phyloP scores from a whole-genome alignment of 495 filamentous ascomycete species.

The Aspergillus sparsus region DNA sequence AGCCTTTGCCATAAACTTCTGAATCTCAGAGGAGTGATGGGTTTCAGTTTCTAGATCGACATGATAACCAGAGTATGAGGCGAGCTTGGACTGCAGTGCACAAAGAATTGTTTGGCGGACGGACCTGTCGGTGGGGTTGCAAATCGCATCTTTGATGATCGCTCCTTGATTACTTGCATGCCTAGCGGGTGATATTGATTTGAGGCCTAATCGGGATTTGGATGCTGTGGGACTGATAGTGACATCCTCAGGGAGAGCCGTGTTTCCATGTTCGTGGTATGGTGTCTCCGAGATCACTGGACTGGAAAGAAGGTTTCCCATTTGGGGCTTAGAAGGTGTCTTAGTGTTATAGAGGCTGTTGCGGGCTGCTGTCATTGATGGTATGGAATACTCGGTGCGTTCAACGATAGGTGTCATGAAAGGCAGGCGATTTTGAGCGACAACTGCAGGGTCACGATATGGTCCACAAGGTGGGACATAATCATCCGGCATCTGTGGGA shows the following conservation, averaged over 20 bases:
- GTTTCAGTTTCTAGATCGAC: slow-evolving; percentile 60
- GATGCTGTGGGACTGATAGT: slow-evolving; percentile 50
- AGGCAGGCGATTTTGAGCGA: slow-evolving; percentile 82
- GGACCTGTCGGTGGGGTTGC: slow-evolving; percentile 80
- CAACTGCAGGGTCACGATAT: slow-evolving; percentile 72
- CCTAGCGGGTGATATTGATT: slow-evolving; percentile 25
- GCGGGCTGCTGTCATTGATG: slow-evolving; percentile 57
- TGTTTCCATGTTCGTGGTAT: slow-evolving; percentile 31
- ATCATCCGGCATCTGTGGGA: slow-evolving; percentile 79
- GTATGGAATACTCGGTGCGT: slow-evolving; percentile 83
- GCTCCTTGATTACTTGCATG: slow-evolving; percentile 45
- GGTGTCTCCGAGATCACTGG: slow-evolving; percentile 34
- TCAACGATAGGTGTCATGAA: slow-evolving; percentile 99
- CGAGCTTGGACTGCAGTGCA: slow-evolving; percentile 67
- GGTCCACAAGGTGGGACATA: slow-evolving; percentile 73
- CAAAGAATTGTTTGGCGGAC: slow-evolving; percentile 74
- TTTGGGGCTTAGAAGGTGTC: slow-evolving; percentile 64
- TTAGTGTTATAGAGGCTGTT: slow-evolving; percentile 64
- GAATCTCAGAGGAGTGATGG: slow-evolving; percentile 70
- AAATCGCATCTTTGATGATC: slow-evolving; percentile 77
- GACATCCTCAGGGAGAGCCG: slow-evolving; percentile 40
- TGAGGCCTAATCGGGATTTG: slow-evolving; percentile 38
- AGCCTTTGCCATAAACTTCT: slow-evolving; percentile 67
- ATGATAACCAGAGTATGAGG: slow-evolving; percentile 74
- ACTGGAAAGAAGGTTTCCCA: slow-evolving; percentile 40